These are phyloP conservation scores for Tolypocladium amazonense DNA, from an alignment of 2,329 filamentous ascomycete species.

Conservation along the genomic window DNA sequence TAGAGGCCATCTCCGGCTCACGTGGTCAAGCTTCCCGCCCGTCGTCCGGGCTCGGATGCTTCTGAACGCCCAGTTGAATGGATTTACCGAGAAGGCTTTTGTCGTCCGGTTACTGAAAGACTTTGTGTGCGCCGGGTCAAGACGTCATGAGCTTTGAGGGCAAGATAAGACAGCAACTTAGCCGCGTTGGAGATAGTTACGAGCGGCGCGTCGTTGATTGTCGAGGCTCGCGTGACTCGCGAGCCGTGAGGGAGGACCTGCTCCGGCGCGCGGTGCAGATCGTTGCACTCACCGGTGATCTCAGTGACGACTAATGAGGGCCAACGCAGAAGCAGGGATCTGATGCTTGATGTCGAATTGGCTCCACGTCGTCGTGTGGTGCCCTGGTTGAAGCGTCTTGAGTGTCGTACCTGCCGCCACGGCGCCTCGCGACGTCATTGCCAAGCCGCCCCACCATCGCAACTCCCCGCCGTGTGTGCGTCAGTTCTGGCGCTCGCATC, in stretches of 20 bases:
- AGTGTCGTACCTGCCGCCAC: neutral
- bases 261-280: neutral
- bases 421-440: neutral
- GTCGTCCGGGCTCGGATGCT: neutral
- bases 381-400: neutral
- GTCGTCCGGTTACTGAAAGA: neutral
- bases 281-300: neutral
- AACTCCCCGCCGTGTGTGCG: neutral
- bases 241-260: neutral
- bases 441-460: neutral
- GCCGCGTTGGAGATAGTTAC: neutral
- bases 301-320: neutral
- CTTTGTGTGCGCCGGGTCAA: neutral
- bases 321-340: neutral
- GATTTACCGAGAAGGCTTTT: too few relatives aligned
- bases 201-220: neutral
- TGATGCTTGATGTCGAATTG: neutral
- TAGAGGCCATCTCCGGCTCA: constrained; percentile 47
- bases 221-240: neutral
- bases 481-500: too few relatives aligned
- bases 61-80: neutral
- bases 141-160: neutral
- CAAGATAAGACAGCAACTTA: neutral
- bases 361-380: neutral
- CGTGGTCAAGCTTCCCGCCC: neutral